Percentiles rank a stretch among this genome's conserved stretches.
These are phyloP conservation scores for Talaromyces sp. DNA, from an alignment of 2,329 filamentous ascomycete genomes.

Conservation along the genomic window DNA sequence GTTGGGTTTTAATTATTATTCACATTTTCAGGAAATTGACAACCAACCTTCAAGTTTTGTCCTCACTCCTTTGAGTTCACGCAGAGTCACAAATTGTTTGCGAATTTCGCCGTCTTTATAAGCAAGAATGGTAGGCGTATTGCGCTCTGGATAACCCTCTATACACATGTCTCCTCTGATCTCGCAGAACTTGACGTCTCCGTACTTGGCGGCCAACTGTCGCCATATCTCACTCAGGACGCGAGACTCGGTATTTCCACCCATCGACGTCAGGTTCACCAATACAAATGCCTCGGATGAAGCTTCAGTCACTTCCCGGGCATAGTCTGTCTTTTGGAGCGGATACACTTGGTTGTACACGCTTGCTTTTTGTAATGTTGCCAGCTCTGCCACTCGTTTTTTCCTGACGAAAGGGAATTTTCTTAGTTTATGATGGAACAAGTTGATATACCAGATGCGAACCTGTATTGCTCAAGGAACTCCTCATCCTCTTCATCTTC, in stretches of 20 bases:
- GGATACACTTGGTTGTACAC: constrained; percentile 89
- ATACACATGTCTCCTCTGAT: constrained; percentile 90
- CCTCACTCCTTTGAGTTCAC: constrained; percentile 66
- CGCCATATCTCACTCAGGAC: constrained; percentile 82
- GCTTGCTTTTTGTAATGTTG: constrained; percentile 66
- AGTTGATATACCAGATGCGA: constrained; percentile 8
- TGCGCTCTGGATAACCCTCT: constrained; percentile 90
- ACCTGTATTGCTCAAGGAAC: constrained; percentile 81
- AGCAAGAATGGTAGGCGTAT: constrained; percentile 88
- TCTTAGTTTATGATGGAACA: background rate
- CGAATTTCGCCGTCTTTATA: constrained; percentile 91
- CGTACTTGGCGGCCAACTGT: constrained; percentile 75
- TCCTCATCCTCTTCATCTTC: constrained; percentile 94
- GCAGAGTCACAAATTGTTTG: constrained; percentile 85
- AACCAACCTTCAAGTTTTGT: constrained; percentile 56
- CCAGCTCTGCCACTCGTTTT: constrained; percentile 80
- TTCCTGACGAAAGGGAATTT: constrained; percentile 45
- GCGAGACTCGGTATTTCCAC: constrained; percentile 78
- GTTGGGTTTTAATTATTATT: background rate
- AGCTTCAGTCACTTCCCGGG: constrained; percentile 83
- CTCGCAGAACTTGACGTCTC: constrained; percentile 96
- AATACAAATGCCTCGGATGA: constrained; percentile 64
- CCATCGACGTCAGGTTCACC: constrained; percentile 73
- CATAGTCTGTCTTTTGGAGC: constrained; percentile 89
- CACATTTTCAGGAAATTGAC: background rate